Base-by-base conservation (phyloP, 2,329 filamentous ascomycete species). In the Trichoderma semiorbis region DNA sequence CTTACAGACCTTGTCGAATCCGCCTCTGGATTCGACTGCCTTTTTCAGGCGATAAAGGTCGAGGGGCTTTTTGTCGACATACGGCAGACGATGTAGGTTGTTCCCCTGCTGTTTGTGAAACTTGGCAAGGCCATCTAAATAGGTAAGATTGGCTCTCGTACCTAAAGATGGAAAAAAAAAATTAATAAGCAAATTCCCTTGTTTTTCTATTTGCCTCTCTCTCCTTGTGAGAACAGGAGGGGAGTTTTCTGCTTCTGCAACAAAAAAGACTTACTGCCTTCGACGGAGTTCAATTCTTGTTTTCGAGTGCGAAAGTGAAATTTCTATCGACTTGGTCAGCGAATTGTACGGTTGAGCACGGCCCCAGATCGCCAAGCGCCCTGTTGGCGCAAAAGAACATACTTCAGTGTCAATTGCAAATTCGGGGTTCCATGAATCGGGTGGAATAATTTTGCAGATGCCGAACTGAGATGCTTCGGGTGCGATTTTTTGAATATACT, bases 391-490 rank as follows among this genome's bases (percentile, higher is more conserved):
- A 57, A 62, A 12, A 28, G 18, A 18, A 74, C 80, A 60, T 75
- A 98, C 95, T 90, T 98, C 94, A 26, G 95, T 98, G 79, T 99
- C 94, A 78, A 99, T 97, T 57, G 95, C 95, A 81, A 99, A 98
- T 18, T 94, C 88, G 8, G 96, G 96, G 78, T 97, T 95, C 96
- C 96, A 99, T 39, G 88, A 90, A 74, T 96, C 93, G 0, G 96
- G 96, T 6, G 96, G 96, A 71, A 99, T 93, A 74, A 99, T 93
- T 82, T 98, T 97, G 87, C 94, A 95, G 69, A 99, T 93, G 65
- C 96, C 96, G 82, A 93, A 98, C 77, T 95, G 90, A 75, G 87
- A 89, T 28, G 93, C 96, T 80, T 98, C 94, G 1, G 93, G 91
- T 1, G 91, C 87, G 76, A 99, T 98, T 82, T 95, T 98, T 79